Conservation (phyloP, 73 alveolate species). For the Strombidium stylifer region DNA sequence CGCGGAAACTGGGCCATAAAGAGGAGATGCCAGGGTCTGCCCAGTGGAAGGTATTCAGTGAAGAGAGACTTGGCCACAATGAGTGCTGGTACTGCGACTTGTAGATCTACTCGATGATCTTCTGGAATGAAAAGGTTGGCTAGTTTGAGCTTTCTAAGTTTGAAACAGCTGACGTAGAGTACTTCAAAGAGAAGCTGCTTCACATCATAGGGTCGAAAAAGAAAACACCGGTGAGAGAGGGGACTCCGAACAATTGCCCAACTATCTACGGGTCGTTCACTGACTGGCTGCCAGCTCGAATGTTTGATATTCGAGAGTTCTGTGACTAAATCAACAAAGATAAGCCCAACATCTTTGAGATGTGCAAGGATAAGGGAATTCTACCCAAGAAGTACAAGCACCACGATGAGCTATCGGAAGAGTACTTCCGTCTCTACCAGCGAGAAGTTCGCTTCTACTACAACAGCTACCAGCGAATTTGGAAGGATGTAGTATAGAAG, state of each 20-base stretch:
- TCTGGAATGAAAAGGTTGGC: conserved; percentile 21
- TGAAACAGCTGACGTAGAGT: neutral
- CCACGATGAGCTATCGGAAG: neutral
- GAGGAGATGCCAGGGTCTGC: conserved; percentile 15
- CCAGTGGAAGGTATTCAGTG: conserved; percentile 21
- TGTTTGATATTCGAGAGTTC: conserved; percentile 15
- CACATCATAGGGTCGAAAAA: too few species aligned
- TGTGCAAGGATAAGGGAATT: neutral
- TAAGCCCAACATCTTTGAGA: neutral
- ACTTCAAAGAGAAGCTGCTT: neutral
- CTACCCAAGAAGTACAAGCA: neutral
- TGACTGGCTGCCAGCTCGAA: conserved; percentile 1
- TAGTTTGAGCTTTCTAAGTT: neutral
- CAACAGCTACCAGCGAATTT: neutral
- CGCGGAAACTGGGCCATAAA: conserved; percentile 20
- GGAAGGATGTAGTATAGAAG: conserved; percentile 10
- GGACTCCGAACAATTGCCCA: neutral
- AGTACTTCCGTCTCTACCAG: neutral
- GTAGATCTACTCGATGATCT: conserved; percentile 21
- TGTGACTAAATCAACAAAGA: conserved; percentile 14
- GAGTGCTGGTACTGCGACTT: conserved; percentile 39
- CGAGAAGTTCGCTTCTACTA: neutral
- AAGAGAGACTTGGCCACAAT: conserved; percentile 9
- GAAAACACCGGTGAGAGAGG: too few species aligned
- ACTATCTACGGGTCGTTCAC: conserved; percentile 18